Base-by-base conservation (phyloP, 148 eudicot species). In the Chenopodium suecicum region DNA sequence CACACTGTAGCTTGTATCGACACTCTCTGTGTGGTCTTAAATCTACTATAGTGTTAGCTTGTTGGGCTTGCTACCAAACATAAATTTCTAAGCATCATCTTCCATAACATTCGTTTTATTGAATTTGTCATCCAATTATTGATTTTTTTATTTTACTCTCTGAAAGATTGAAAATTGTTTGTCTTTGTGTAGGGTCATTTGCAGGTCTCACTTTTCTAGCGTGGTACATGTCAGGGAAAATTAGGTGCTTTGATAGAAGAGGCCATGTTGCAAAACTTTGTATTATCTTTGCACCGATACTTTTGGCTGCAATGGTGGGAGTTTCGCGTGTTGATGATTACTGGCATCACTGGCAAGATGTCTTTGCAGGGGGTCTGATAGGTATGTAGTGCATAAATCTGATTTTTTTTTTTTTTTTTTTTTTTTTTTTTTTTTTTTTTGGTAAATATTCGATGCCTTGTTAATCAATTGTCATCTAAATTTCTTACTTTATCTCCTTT, bases 271-370 rank as follows among this genome's bases (percentile, higher is more conserved):
- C 94, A 47, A 95, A 95, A 78, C 92, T 95, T 19, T 95, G 99
- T 85, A 80, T 93, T 37, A 82, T 91, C 54, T 78, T 92, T 80
- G 67, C 86, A 17, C 95, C 97, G 11, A 71, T 95, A 29, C 92
- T 95, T 32, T 65, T 78, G 27, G 98, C 98, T 82, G 84, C 92
- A 69, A 89, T 95, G 47, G 98, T 95, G 25, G 97, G 78, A 25
- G 90, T 95, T 83, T 92, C 99, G 31, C 93, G 99, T 68, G 97
- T 95, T 34, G 97, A 93, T 88, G 99, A 95, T 88, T 95, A 93
- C 66, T 95, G 98, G 99, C 99, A 95, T 73, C 98, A 95, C 73
- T 95, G 98, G 99, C 94, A 93, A 87, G 99, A 95, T 86, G 98
- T 95, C 20, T 95, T 95, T 81, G 90, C 94, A 32, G 94, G 92